Conservation (phyloP, 1,284 basidiomycete species). For the Meripilus lineatus region DNA sequence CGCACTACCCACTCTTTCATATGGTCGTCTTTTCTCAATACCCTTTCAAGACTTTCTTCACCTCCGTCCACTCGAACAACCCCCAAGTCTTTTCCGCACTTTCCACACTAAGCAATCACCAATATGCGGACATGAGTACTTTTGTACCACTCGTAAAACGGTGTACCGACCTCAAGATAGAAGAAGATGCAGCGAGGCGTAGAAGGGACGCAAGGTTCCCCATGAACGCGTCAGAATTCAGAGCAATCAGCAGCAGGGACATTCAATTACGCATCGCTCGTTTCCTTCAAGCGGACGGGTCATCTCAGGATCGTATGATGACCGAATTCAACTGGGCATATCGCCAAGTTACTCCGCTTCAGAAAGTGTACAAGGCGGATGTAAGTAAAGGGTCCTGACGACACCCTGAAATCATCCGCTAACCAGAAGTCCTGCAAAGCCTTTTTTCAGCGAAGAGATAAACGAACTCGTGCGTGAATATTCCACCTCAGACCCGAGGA, state of each 20-base stretch:
- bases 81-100: no score
- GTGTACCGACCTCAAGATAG: constrained; percentile 22
- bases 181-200: constrained; percentile 31
- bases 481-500: no score
- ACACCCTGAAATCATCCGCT: no score
- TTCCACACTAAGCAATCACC: no score
- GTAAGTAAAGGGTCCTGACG: no score
- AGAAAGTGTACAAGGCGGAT: constrained; percentile 13
- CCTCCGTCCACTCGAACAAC: no score
- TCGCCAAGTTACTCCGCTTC: constrained; percentile 12
- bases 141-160: constrained; percentile 30
- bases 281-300: constrained; percentile 38
- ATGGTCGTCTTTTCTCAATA: no score
- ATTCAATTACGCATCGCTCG: constrained; percentile 45
- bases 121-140: no score
- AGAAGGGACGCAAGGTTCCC: constrained; percentile 47
- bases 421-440: no score
- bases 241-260: constrained; percentile 36
- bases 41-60: no score
- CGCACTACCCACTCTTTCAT: not conserved
- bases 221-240: constrained; percentile 38
- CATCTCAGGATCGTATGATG: constrained; percentile 43
- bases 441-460: no score
- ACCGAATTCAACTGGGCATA: constrained; percentile 49
- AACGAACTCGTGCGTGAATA: no score